These are phyloP conservation scores for Saturnispora quitensis DNA, from an alignment of 805 yeast species.

Conservation along the genomic window DNA sequence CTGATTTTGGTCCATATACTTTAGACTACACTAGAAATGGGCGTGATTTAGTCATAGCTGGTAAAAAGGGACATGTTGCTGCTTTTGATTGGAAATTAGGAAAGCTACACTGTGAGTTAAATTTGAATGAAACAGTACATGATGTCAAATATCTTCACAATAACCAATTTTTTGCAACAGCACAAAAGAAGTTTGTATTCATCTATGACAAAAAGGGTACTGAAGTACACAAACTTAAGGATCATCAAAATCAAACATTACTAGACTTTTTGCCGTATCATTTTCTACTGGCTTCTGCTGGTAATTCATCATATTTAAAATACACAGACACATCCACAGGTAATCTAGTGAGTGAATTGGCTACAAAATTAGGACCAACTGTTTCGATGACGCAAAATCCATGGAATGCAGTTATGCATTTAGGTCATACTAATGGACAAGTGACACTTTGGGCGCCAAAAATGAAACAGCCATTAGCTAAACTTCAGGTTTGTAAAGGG, in stretches of 20 bases:
- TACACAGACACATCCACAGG: constrained; percentile 97
- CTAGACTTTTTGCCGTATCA: constrained; percentile 91
- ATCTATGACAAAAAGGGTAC: constrained; percentile 87
- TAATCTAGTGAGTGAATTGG: constrained; percentile 65
- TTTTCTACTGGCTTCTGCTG: constrained; percentile 77
- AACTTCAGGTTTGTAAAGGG: constrained; percentile 73
- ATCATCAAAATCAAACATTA: constrained; percentile 76
- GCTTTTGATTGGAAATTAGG: constrained; percentile 95
- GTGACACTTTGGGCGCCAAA: constrained; percentile 92
- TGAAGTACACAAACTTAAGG: constrained; percentile 85
- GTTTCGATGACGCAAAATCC: constrained; percentile 84
- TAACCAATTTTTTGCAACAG: constrained; percentile 91
- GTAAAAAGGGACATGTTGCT: constrained; percentile 91
- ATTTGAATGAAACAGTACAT: constrained; percentile 80
- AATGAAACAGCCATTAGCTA: constrained; percentile 76
- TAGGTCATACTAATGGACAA: constrained; percentile 89
- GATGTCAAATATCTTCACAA: constrained; percentile 87
- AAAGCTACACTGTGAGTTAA: constrained; percentile 66
- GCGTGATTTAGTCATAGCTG: constrained; percentile 73
- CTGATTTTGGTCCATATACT: constrained; percentile 79
- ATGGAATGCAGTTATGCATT: constrained; percentile 89
- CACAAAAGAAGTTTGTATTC: constrained; percentile 90
- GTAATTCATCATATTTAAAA: constrained; percentile 79
- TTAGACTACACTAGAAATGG: constrained; percentile 84
- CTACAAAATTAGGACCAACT: constrained; percentile 88